Evolutionary conservation across 2,329 filamentous ascomycete species (phyloP).

Genomic region (Fusarium anthophilum): DNA sequence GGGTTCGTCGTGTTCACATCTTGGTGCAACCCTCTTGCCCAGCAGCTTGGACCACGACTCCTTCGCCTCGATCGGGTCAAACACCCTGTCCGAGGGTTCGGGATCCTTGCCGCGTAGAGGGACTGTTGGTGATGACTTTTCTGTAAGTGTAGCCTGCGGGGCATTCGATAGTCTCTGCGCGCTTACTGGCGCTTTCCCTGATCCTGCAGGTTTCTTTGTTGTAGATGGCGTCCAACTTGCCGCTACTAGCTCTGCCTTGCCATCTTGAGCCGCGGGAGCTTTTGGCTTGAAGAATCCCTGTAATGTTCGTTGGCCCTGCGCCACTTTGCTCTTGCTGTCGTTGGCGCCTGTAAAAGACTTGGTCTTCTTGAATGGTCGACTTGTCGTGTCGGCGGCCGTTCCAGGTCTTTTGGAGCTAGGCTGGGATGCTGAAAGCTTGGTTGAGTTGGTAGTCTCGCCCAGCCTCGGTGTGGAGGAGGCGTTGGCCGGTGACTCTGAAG

Average conservation of each 20-base stretch:
- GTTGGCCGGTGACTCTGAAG: background rate
- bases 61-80: slow-evolving; percentile 77
- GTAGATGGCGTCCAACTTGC: slow-evolving; percentile 13
- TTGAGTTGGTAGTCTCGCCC: background rate
- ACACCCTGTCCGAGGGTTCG: slow-evolving; percentile 52
- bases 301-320: slow-evolving; percentile 64
- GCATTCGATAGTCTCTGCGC: background rate
- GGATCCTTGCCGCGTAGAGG: slow-evolving; percentile 3
- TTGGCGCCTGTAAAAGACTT: slow-evolving; percentile 37
- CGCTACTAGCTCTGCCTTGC: slow-evolving; percentile 1
- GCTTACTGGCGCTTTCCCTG: background rate
- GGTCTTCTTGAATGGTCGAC: slow-evolving; percentile 39
- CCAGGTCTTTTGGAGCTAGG: slow-evolving; percentile 28
- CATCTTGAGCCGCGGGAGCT: slow-evolving; percentile 11
- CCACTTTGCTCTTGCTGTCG: slow-evolving; percentile 46
- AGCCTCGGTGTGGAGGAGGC: background rate
- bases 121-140: background rate
- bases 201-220: slow-evolving; percentile 22
- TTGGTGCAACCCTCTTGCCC: slow-evolving; percentile 75
- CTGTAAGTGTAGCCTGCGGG: background rate
- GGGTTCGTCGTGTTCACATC: slow-evolving; percentile 88
- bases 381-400: slow-evolving; percentile 7
- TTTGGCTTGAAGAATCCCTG: slow-evolving; percentile 80
- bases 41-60: slow-evolving; percentile 90
- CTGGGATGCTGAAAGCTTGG: background rate